Conservation (phyloP, 2,329 filamentous ascomycete genomes). For the Dactylellina sp. region DNA sequence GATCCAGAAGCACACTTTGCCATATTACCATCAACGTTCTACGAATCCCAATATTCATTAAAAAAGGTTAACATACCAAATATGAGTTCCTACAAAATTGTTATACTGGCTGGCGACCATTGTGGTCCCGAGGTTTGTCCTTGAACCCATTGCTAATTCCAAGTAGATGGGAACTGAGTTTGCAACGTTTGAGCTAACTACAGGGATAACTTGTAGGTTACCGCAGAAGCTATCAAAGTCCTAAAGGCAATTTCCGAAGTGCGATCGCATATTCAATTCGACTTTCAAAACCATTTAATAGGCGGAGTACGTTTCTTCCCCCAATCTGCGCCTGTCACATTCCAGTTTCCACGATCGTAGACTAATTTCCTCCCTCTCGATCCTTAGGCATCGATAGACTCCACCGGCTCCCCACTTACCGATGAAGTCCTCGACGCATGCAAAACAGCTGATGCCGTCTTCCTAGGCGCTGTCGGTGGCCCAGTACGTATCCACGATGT, state of each 20-base stretch:
- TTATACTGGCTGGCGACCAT: conserved; percentile 71
- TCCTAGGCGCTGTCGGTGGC: conserved; percentile 94
- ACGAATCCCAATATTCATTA: too few species aligned
- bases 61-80: neutral
- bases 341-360: too few species aligned
- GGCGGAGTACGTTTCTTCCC: conserved; percentile 79
- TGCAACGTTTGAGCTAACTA: conserved; percentile 40
- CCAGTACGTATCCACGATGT: conserved; percentile 69
- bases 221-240: conserved; percentile 85
- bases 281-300: conserved; percentile 88
- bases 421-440: conserved; percentile 84
- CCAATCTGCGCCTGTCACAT: neutral
- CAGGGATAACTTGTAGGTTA: conserved; percentile 70
- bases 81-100: conserved; percentile 58
- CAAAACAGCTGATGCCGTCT: conserved; percentile 86
- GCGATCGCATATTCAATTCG: conserved; percentile 80
- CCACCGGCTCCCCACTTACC: conserved; percentile 80
- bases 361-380: conserved; percentile 46
- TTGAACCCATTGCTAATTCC: conserved; percentile 2
- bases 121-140: conserved; percentile 81
- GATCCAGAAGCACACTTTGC: neutral
- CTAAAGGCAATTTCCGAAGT: conserved; percentile 81
- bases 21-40: neutral
- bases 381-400: conserved; percentile 84
- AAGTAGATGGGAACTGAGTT: too few species aligned